phyloP scores from a whole-genome alignment of 1,139 yeast species.

The Yamadazyma oceani region DNA sequence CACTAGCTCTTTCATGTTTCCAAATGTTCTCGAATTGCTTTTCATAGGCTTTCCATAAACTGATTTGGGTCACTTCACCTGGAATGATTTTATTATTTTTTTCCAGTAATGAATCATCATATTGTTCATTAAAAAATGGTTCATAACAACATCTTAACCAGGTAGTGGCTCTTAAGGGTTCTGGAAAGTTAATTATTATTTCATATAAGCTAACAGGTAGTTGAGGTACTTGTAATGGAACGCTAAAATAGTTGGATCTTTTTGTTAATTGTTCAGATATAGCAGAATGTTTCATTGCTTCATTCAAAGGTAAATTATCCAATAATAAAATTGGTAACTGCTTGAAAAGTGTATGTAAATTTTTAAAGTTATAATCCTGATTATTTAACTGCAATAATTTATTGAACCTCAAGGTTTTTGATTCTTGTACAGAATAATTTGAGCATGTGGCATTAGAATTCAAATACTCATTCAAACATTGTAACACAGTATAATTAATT shows the following conservation, averaged over 20 bases:
- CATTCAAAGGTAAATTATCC: constrained; percentile 25
- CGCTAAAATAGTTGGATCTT: constrained; percentile 37
- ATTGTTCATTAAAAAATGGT: constrained; percentile 36
- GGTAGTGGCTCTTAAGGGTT: constrained; percentile 88
- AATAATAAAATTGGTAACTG: constrained; percentile 65
- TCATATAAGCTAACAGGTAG: constrained; percentile 60
- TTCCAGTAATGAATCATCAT: constrained; percentile 23
- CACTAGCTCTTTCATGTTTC: constrained; percentile 35
- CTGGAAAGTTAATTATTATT: constrained; percentile 65
- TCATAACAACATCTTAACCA: constrained; percentile 95
- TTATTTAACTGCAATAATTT: constrained; percentile 32
- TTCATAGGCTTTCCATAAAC: constrained; percentile 95
- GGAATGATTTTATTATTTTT: constrained; percentile 26
- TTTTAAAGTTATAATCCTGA: constrained; percentile 20
- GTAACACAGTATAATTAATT: constrained; percentile 32
- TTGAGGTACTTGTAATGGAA: constrained; percentile 61
- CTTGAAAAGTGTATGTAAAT: constrained; percentile 51
- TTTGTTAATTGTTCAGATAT: constrained; percentile 31
- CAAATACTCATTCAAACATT: constrained; percentile 40
- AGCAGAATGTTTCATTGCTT: constrained; percentile 21
- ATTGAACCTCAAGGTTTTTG: constrained; percentile 34
- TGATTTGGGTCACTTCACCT: constrained; percentile 92
- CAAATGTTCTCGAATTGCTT: constrained; percentile 62
- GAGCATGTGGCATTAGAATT: constrained; percentile 41
- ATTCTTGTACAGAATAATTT: constrained; percentile 28